These are phyloP conservation scores for Anaeramoeba flamelloides DNA, from an alignment of 78 protist genomes.

Conservation along the genomic window DNA sequence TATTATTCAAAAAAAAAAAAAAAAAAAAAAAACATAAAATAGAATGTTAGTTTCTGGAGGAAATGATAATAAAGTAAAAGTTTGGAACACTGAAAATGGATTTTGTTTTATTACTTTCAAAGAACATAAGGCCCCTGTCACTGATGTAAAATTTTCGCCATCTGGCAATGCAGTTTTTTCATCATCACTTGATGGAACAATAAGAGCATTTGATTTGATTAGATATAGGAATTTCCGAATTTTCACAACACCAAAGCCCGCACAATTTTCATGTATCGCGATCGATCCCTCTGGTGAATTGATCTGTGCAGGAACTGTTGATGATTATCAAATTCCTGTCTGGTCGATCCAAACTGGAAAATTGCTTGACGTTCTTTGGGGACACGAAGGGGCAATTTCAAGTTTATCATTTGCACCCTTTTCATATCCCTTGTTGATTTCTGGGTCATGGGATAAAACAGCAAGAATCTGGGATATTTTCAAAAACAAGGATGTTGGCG, in stretches of 20 bases:
- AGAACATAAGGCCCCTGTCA: slow-evolving; percentile 62
- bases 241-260: slow-evolving; percentile 35
- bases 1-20: too few species aligned
- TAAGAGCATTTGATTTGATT: slow-evolving; percentile 67
- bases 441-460: slow-evolving; percentile 65
- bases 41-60: slow-evolving; percentile 79
- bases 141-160: slow-evolving; percentile 11
- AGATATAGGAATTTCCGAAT: slow-evolving; percentile 73
- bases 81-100: slow-evolving; percentile 62
- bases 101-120: slow-evolving; percentile 69
- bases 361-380: slow-evolving; percentile 61
- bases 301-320: slow-evolving; percentile 58
- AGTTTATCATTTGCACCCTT: slow-evolving; percentile 1
- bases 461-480: slow-evolving; percentile 63
- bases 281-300: slow-evolving; percentile 70
- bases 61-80: slow-evolving; percentile 62
- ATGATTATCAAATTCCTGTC: slow-evolving; percentile 46
- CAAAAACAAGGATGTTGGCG: slow-evolving; percentile 1
- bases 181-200: slow-evolving; percentile 67
- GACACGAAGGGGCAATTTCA: slow-evolving; percentile 30
- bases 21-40: too few species aligned
- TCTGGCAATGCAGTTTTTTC: slow-evolving; percentile 44
- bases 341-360: slow-evolving; percentile 70
- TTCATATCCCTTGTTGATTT: slow-evolving; percentile 19
- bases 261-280: slow-evolving; percentile 41